These are phyloP conservation scores for Trichophyton simii DNA, from an alignment of 2,329 filamentous ascomycete species.

Conservation along the genomic window DNA sequence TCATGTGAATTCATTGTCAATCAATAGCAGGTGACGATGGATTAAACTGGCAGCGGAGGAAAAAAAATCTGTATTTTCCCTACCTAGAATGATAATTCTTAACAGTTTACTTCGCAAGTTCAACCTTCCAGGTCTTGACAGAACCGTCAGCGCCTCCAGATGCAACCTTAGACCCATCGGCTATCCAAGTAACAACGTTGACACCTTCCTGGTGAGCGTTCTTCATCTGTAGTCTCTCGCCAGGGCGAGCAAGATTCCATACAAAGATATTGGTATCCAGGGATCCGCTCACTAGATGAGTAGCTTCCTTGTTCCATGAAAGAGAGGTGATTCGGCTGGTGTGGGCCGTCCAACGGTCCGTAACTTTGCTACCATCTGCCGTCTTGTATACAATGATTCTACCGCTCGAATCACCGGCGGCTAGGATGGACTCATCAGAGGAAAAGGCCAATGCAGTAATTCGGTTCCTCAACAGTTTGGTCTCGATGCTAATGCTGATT, in stretches of 20 bases:
- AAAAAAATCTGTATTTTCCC: background rate
- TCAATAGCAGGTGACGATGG: too few relatives aligned
- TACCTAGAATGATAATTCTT: background rate
- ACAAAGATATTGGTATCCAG: slow-evolving; percentile 87
- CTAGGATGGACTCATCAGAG: slow-evolving; percentile 60
- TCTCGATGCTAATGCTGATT: slow-evolving; percentile 45
- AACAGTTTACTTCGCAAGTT: slow-evolving; percentile 25
- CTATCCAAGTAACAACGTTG: slow-evolving; percentile 71
- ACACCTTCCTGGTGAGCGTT: slow-evolving; percentile 97
- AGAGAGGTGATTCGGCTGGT: slow-evolving; percentile 55
- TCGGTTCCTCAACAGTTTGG: slow-evolving; percentile 56
- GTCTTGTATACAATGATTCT: slow-evolving; percentile 76
- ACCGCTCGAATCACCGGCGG: slow-evolving; percentile 69
- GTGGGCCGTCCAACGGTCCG: slow-evolving; percentile 65
- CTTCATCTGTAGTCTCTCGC: slow-evolving; percentile 65
- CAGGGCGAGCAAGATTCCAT: slow-evolving; percentile 76
- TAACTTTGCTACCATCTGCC: slow-evolving; percentile 56
- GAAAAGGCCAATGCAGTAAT: slow-evolving; percentile 80
- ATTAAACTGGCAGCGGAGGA: background rate
- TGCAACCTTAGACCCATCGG: slow-evolving; percentile 52
- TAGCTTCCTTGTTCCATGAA: slow-evolving; percentile 63
- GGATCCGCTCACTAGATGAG: slow-evolving; percentile 69
- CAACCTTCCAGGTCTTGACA: slow-evolving; percentile 74
- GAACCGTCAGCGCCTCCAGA: slow-evolving; percentile 78
- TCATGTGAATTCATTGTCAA: too few relatives aligned